Evolutionary conservation across 2,329 filamentous ascomycete genomes (phyloP), one percentile per base, ranked within the genome.

Genomic region (Exserohilum rostratum): DNA sequence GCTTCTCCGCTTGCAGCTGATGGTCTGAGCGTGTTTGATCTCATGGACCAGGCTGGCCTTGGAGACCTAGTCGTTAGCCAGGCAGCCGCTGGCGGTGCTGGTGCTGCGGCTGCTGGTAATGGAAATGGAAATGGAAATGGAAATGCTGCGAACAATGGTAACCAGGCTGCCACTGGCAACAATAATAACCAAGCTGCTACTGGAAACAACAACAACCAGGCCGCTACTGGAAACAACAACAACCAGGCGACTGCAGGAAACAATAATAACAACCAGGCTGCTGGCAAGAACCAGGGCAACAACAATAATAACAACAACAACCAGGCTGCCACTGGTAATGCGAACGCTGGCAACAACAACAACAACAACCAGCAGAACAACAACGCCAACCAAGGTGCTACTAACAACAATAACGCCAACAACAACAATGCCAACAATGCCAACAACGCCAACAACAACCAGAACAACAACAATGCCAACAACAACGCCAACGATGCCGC

Each of bases 11-110:
- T 90, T 42, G 72, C 80, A 39, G 85, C 86, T 12, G 72, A 71
- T 47, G 87, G 87, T n/a, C 71, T 87, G 62, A 88, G 85, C 57
- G 84, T 90, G 25, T 87, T 88, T 18, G 81, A 89, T 53, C 75
- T 90, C 54, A 80, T 88, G 75, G 76, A 74, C 44, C 83, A 82
- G 18, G 81, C 86, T 52, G 87, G 87, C 11, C 87, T 90, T 68
- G 78, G 79, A 60, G 85, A 86, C 73, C 87, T 90, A 62, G 84
- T 83, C 2, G 69, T 61, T 12, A 69, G 76, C 17, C 73, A 77
- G 49, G 77, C 73, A 9, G 71, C 70, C 5, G 70, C 61, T 53
- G 66, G 64, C 20, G 74, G 70, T 51, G 73, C 72, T 4, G 22
- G 15, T 11, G 34, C 33, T 7, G 39, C 31, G 3, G 27, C 37